A percentile compares a stretch with the other conserved stretches of the same genome.
These are phyloP conservation scores for Candida boleticola DNA, from an alignment of 805 yeast species.

Conservation along the genomic window DNA sequence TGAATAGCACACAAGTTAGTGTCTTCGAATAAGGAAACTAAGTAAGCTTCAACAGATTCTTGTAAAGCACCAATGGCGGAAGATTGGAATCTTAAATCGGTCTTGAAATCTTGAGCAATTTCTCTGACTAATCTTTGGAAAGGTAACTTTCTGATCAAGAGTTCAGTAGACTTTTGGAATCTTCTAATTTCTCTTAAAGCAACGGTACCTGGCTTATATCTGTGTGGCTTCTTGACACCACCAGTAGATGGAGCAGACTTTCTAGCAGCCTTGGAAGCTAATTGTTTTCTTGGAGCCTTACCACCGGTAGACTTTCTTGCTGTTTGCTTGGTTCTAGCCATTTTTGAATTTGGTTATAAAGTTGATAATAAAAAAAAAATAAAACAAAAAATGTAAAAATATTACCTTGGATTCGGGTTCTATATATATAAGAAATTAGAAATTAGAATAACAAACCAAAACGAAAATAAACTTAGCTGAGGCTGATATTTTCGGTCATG, in stretches of 20 bases:
- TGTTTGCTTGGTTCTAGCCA: constrained; percentile 52
- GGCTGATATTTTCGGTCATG: too few relatives aligned
- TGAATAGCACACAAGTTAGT: constrained; percentile 52
- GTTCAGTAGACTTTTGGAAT: constrained; percentile 49
- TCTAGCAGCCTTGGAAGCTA: constrained; percentile 52
- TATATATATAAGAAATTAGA: too few relatives aligned
- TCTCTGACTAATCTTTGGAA: constrained; percentile 52
- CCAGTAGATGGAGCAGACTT: constrained; percentile 50
- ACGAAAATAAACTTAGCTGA: not conserved
- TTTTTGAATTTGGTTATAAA: constrained; percentile 12
- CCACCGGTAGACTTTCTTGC: constrained; percentile 53
- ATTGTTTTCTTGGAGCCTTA: constrained; percentile 51
- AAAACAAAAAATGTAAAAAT: not conserved
- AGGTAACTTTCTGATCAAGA: constrained; percentile 49
- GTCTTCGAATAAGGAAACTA: constrained; percentile 48
- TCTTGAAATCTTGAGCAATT: constrained; percentile 48
- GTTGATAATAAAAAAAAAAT: constrained; percentile 5
- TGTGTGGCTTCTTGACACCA: constrained; percentile 52
- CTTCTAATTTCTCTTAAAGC: constrained; percentile 53
- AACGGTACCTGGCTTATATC: constrained; percentile 53
- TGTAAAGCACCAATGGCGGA: constrained; percentile 51
- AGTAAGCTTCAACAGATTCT: constrained; percentile 50
- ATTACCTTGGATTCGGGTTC: too few relatives aligned
- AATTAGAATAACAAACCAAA: too few relatives aligned
- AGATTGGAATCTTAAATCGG: constrained; percentile 49